Evolutionary conservation across 768 basidiomycete genomes (phyloP).

Genomic region (Filobasidium wieringae): DNA sequence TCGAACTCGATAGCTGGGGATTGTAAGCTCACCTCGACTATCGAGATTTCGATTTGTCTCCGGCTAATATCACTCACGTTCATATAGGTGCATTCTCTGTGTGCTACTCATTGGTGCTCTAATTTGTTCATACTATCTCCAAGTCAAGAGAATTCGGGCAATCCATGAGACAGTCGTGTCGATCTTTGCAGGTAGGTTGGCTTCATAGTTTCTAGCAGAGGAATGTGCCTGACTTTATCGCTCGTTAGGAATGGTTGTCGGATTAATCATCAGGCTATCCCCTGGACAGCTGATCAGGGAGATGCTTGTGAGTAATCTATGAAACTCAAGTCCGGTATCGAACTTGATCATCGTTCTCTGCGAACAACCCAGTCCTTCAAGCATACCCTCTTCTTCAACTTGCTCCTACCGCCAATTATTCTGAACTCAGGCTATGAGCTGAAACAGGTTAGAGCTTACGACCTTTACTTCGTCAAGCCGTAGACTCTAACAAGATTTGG

Average conservation of each 20-base stretch:
- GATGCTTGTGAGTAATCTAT: constrained; percentile 68
- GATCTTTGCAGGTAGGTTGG: constrained; percentile 57
- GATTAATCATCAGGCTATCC: constrained; percentile 73
- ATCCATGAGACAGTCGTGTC: constrained; percentile 94
- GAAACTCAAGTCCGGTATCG: background rate
- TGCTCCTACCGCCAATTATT: constrained; percentile 95
- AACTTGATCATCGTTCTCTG: background rate
- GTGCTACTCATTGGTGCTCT: constrained; percentile 84
- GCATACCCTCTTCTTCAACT: constrained; percentile 94
- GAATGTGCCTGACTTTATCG: background rate
- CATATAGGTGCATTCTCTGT: constrained; percentile 42
- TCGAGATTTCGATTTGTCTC: background rate
- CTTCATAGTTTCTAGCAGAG: background rate
- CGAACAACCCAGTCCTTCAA: constrained; percentile 91
- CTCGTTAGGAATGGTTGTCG: constrained; percentile 67
- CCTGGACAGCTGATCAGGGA: constrained; percentile 90
- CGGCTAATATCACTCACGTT: constrained; percentile 5
- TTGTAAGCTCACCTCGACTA: background rate
- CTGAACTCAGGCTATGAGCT: constrained; percentile 95
- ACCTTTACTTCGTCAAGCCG: background rate
- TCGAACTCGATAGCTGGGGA: constrained; percentile 3
- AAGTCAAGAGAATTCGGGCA: constrained; percentile 88
- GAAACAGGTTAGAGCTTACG: constrained; percentile 57
- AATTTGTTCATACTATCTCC: constrained; percentile 93
- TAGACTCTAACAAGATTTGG: background rate